Evolutionary conservation across 164 flowering plant species (phyloP).

Genomic region (Sedum album): DNA sequence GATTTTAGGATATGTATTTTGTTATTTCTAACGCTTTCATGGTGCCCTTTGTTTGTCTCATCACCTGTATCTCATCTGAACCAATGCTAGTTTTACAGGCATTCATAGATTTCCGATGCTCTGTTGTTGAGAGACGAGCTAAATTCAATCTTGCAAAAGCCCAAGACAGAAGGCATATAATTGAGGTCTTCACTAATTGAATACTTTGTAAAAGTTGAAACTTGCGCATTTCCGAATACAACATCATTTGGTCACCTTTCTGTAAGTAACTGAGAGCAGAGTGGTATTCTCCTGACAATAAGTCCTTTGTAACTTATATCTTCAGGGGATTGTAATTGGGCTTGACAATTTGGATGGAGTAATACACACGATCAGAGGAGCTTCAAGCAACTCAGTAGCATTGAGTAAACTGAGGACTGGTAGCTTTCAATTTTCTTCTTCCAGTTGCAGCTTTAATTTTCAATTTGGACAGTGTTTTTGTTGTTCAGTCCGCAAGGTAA

Average conservation of each 20-base stretch:
- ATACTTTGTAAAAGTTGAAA: neutral
- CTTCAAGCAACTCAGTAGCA: conserved; percentile 65
- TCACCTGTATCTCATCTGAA: neutral
- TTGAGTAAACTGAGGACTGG: conserved; percentile 55
- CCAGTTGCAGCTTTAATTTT: neutral
- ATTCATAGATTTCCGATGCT: conserved; percentile 86
- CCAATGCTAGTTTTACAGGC: conserved; percentile 40
- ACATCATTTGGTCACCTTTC: neutral
- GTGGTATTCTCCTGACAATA: neutral
- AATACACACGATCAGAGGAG: conserved; percentile 54
- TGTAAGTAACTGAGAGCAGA: neutral
- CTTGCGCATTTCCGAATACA: neutral
- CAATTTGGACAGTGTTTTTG: neutral
- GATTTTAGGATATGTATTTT: neutral
- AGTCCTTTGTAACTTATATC: neutral
- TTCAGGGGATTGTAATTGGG: conserved; percentile 76
- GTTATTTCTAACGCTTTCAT: neutral
- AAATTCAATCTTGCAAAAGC: conserved; percentile 75
- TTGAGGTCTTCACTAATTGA: conserved; percentile 38
- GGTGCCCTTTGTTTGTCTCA: too few species aligned
- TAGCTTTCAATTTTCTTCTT: conserved; percentile 13
- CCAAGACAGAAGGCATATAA: conserved; percentile 68
- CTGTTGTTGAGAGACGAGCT: conserved; percentile 89
- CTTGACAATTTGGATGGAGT: conserved; percentile 86
- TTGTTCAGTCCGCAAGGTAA: neutral